These are phyloP conservation scores for Chrysochromulina tobinii DNA, from an alignment of 78 protist species.

Conservation along the genomic window DNA sequence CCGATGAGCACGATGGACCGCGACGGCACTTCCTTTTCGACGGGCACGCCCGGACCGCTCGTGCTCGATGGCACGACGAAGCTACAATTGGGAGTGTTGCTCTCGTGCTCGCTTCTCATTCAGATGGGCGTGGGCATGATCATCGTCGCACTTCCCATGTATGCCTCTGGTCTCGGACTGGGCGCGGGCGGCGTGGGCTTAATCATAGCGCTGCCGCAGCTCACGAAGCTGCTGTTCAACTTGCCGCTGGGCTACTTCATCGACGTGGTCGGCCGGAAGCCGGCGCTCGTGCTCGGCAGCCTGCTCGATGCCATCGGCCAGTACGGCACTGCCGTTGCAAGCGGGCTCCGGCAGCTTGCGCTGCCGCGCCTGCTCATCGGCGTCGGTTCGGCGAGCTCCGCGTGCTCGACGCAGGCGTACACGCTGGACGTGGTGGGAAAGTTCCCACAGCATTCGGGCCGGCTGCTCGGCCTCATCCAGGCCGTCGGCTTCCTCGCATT, in stretches of 20 bases:
- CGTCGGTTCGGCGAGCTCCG: not conserved
- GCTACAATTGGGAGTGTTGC: not conserved
- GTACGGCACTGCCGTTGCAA: not conserved
- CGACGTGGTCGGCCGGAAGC: not conserved
- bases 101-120: not conserved
- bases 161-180: not conserved
- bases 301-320: not conserved
- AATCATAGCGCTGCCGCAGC: not conserved
- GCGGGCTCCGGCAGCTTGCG: not conserved
- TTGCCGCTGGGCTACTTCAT: not conserved
- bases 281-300: not conserved
- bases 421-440: not conserved
- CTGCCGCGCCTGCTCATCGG: not conserved
- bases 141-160: not conserved
- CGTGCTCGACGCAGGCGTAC: not conserved
- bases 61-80: not conserved
- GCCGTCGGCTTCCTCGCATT: not conserved
- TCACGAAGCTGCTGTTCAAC: not conserved
- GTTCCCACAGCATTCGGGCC: not conserved
- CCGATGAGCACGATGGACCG: no score
- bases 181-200: not conserved
- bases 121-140: not conserved
- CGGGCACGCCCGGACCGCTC: not conserved
- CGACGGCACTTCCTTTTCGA: no score
- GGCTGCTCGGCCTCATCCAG: not conserved